These are phyloP conservation scores for Coprinopsis marcescibilis DNA, from an alignment of 768 basidiomycete genomes.

Conservation along the genomic window DNA sequence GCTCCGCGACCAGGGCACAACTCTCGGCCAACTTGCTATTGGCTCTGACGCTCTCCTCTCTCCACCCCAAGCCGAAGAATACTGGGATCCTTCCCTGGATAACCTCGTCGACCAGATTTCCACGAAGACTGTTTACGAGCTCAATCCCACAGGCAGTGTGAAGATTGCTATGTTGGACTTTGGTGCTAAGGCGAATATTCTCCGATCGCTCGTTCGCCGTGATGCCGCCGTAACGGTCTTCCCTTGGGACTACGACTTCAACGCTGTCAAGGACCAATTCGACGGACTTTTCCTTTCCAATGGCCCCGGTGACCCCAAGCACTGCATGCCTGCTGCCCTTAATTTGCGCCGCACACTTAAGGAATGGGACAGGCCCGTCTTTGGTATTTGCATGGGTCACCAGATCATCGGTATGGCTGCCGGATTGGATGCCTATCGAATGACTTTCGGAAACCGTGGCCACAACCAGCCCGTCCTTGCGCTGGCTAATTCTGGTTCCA, in stretches of 20 bases:
- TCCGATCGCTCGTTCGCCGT: conserved; percentile 86
- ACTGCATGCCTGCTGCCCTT: conserved; percentile 80
- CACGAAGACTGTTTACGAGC: conserved; percentile 73
- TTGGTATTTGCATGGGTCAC: conserved; percentile 99
- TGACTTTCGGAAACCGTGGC: conserved; percentile 99
- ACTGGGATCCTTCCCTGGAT: conserved; percentile 88
- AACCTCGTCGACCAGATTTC: conserved; percentile 95
- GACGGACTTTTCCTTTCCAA: conserved; percentile 97
- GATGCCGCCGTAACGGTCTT: conserved; percentile 91
- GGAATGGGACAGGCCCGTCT: conserved; percentile 92
- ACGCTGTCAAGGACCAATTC: conserved; percentile 79
- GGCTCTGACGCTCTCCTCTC: conserved; percentile 63
- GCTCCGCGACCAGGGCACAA: conserved; percentile 95
- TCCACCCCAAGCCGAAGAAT: conserved; percentile 61
- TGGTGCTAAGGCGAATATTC: conserved; percentile 96
- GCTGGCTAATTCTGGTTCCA: conserved; percentile 86
- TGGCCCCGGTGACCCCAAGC: conserved; percentile 90
- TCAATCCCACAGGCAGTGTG: conserved; percentile 84
- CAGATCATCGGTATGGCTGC: conserved; percentile 98
- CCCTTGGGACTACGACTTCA: conserved; percentile 98
- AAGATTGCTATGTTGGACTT: conserved; percentile 96
- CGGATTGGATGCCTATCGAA: conserved; percentile 92
- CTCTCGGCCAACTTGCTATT: conserved; percentile 84
- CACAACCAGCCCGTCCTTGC: conserved; percentile 99
- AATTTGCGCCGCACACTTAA: conserved; percentile 75